These are phyloP conservation scores for Fomes fomentarius DNA, from an alignment of 1,284 basidiomycete species.

Conservation along the genomic window DNA sequence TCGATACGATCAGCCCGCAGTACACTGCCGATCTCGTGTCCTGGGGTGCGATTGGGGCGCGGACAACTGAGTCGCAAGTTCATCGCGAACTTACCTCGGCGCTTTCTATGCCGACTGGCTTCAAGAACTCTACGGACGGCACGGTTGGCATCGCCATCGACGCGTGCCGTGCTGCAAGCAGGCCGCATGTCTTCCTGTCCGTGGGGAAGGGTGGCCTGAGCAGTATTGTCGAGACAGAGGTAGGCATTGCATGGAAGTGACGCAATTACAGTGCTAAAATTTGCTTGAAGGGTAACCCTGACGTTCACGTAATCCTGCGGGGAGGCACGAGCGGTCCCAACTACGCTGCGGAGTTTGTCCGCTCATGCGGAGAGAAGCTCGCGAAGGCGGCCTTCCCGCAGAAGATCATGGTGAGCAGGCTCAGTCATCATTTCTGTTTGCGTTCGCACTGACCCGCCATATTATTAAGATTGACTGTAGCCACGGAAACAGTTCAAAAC, in stretches of 20 bases:
- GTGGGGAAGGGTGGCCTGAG: conserved; percentile 93
- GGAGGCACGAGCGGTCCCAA: conserved; percentile 89
- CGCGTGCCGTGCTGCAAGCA: conserved; percentile 86
- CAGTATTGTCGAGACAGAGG: conserved; percentile 89
- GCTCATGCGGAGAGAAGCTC: conserved; percentile 77
- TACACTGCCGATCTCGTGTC: conserved; percentile 96
- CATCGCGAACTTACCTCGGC: conserved; percentile 89
- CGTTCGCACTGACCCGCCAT: neutral
- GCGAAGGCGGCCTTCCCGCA: conserved; percentile 78
- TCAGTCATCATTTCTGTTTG: conserved; percentile 23
- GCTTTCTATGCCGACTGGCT: conserved; percentile 88
- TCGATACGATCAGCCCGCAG: conserved; percentile 89
- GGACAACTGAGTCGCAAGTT: conserved; percentile 96
- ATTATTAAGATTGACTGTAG: conserved; percentile 85
- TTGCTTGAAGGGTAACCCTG: conserved; percentile 70
- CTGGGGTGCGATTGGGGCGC: conserved; percentile 97
- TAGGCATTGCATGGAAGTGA: conserved; percentile 34
- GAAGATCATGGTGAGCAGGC: conserved; percentile 76
- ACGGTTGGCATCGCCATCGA: conserved; percentile 87
- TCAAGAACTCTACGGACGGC: conserved; percentile 79
- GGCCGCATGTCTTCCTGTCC: conserved; percentile 90
- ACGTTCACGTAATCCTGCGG: conserved; percentile 91
- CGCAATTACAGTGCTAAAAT: conserved; percentile 1
- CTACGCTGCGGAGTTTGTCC: conserved; percentile 78
- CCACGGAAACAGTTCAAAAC: conserved; percentile 91